phyloP scores from a whole-genome alignment of 2,329 filamentous ascomycete species.

The Grosmannia clavigera region DNA sequence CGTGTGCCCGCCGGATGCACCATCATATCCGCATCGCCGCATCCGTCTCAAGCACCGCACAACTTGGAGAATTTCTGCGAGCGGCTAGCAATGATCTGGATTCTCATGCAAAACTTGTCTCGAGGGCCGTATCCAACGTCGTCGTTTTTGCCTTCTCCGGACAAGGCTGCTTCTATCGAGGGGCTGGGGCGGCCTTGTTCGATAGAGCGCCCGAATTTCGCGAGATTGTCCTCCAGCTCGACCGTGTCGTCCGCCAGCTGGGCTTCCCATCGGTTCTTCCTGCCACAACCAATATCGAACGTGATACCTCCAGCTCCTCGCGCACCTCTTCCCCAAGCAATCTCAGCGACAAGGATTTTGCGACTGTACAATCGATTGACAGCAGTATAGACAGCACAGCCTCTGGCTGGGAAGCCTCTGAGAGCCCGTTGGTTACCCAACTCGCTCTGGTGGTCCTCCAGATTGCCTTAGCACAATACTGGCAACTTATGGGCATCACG shows the following conservation, averaged over 20 bases:
- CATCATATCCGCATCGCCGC: not conserved
- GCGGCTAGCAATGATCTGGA: not conserved
- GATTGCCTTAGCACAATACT: constrained; percentile 29
- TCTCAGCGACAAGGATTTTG: too few species aligned
- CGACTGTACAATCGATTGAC: too few species aligned
- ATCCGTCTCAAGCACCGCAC: too few species aligned
- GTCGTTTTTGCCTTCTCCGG: not conserved
- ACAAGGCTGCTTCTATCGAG: too few species aligned
- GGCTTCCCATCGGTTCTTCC: not conserved
- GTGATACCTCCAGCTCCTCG: too few species aligned
- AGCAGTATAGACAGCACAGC: not conserved
- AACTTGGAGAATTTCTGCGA: too few species aligned
- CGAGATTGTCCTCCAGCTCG: not conserved
- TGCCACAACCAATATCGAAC: not conserved
- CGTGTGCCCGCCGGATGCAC: constrained; percentile 27
- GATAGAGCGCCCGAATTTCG: too few species aligned
- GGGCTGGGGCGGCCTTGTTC: too few species aligned
- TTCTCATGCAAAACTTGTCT: not conserved
- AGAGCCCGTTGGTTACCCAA: constrained; percentile 19
- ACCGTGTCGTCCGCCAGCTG: not conserved
- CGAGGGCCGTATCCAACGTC: not conserved
- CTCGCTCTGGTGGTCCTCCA: constrained; percentile 25
- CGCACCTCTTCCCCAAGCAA: too few species aligned
- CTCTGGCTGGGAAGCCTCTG: not conserved
- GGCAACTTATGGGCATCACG: constrained; percentile 24